Percentiles rank a stretch among this genome's conserved stretches.
Evolutionary conservation across 768 basidiomycete species (phyloP).

Genomic region (Boletales sp.): DNA sequence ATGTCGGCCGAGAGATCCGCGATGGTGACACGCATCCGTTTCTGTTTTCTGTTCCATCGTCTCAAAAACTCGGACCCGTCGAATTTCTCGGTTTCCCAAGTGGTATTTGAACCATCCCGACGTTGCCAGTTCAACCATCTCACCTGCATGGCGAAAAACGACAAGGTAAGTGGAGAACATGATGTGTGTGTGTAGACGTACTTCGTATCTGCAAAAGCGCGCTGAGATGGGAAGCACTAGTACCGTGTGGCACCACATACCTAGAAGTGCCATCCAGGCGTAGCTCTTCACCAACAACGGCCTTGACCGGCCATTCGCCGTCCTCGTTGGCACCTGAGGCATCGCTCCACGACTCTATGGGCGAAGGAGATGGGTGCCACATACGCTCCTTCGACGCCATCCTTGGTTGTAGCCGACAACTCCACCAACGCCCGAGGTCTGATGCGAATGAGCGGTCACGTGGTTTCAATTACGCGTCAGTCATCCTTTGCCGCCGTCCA

Average conservation of each 20-base stretch:
- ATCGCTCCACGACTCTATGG: slow-evolving; percentile 31
- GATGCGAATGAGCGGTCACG: slow-evolving; percentile 15
- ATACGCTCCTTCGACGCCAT: slow-evolving; percentile 1
- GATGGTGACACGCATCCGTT: slow-evolving; percentile 23
- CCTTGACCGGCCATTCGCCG: slow-evolving; percentile 29
- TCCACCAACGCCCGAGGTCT: too few relatives aligned
- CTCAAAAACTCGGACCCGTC: slow-evolving; percentile 17
- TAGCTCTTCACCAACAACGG: slow-evolving; percentile 30
- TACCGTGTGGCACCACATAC: slow-evolving; percentile 8
- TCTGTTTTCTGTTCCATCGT: slow-evolving; percentile 36
- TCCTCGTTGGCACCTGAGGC: slow-evolving; percentile 28
- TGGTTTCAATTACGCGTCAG: slow-evolving; percentile 13
- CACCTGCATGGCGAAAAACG: slow-evolving; percentile 34
- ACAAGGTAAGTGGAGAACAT: not conserved
- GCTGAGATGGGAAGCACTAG: slow-evolving; percentile 1
- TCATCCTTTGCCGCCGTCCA: not conserved
- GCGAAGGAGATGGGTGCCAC: slow-evolving; percentile 30
- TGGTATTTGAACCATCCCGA: slow-evolving; percentile 49
- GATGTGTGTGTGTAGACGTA: slow-evolving; percentile 11
- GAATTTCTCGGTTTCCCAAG: slow-evolving; percentile 41
- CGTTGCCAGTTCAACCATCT: slow-evolving; percentile 53
- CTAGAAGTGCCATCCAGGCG: slow-evolving; percentile 27
- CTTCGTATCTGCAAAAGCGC: slow-evolving; percentile 27
- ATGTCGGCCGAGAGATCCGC: slow-evolving; percentile 37
- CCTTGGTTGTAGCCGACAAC: too few relatives aligned